Evolutionary conservation across 768 basidiomycete species (phyloP).

Genomic region (Tricholoma sp.): DNA sequence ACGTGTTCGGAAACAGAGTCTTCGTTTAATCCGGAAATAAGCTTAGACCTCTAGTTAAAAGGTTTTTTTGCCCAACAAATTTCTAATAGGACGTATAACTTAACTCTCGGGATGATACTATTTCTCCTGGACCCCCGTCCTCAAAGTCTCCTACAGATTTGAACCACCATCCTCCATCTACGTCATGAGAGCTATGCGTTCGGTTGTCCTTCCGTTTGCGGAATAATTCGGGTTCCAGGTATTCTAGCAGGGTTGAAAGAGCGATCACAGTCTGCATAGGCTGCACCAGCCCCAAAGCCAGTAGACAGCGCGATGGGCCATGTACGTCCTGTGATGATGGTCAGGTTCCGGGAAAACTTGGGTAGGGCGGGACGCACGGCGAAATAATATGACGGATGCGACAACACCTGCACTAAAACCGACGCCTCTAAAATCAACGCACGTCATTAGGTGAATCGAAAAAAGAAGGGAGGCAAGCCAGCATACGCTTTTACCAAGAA

Average conservation of each 20-base stretch:
- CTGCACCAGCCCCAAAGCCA: conserved; percentile 82
- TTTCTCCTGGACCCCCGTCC: not conserved
- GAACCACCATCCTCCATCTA: not conserved
- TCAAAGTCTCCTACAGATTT: not conserved
- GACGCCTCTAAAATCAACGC: conserved; percentile 52
- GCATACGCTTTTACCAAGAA: conserved; percentile 83
- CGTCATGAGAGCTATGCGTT: conserved; percentile 11
- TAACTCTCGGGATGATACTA: not conserved
- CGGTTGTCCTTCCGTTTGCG: conserved; percentile 26
- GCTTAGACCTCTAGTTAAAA: not conserved
- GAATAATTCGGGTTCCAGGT: conserved; percentile 75
- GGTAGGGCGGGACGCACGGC: conserved; percentile 52
- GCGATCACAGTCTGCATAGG: conserved; percentile 90
- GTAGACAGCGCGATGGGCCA: conserved; percentile 88
- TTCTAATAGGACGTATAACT: not conserved
- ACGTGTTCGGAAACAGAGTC: not conserved
- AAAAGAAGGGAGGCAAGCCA: not conserved
- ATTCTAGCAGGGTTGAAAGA: conserved; percentile 89
- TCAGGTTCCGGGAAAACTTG: not conserved
- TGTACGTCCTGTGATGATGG: conserved; percentile 62
- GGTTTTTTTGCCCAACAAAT: not conserved
- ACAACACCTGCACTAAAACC: conserved; percentile 89
- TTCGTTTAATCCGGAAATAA: not conserved
- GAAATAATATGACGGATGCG: conserved; percentile 87
- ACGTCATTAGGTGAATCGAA: conserved; percentile 8